These are phyloP conservation scores for Microstegium vimineum DNA, from an alignment of 176 grass and related monocot genomes.

Conservation along the genomic window DNA sequence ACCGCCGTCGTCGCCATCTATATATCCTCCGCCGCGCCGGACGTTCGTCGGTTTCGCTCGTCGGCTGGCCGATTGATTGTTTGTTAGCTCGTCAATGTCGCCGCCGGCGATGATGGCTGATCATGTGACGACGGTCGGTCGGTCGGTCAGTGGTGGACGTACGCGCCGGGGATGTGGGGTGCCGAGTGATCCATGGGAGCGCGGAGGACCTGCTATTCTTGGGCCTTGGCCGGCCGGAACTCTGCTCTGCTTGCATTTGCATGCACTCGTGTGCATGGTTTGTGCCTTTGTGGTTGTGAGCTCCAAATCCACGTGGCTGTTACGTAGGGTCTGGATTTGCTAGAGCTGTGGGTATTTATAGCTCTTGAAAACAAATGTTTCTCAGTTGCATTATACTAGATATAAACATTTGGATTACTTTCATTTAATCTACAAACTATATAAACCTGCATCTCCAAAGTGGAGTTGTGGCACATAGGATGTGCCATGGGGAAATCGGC, in stretches of 20 bases:
- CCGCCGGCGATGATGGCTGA: background rate
- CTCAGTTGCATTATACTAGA: background rate
- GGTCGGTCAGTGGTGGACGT: background rate
- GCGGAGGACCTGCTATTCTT: background rate
- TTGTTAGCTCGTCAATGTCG: background rate
- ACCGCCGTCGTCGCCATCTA: background rate
- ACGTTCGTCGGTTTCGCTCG: no score
- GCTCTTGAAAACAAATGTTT: background rate
- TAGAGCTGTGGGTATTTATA: background rate
- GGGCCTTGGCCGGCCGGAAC: background rate
- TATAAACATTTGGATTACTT: background rate
- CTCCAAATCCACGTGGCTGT: background rate
- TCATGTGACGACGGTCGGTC: background rate
- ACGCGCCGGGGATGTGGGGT: background rate
- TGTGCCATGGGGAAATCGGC: background rate
- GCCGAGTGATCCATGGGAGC: background rate
- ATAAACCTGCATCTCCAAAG: background rate
- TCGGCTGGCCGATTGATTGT: background rate
- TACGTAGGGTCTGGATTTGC: background rate
- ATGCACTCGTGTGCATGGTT: background rate
- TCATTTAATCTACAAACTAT: background rate
- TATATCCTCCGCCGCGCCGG: no score
- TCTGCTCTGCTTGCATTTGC: background rate
- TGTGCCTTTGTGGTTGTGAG: background rate
- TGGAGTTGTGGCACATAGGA: background rate